Evolutionary conservation across 2,329 filamentous ascomycete species (phyloP), one percentile per base, ranked within the genome.

Genomic region (Coniochaeta sp.): DNA sequence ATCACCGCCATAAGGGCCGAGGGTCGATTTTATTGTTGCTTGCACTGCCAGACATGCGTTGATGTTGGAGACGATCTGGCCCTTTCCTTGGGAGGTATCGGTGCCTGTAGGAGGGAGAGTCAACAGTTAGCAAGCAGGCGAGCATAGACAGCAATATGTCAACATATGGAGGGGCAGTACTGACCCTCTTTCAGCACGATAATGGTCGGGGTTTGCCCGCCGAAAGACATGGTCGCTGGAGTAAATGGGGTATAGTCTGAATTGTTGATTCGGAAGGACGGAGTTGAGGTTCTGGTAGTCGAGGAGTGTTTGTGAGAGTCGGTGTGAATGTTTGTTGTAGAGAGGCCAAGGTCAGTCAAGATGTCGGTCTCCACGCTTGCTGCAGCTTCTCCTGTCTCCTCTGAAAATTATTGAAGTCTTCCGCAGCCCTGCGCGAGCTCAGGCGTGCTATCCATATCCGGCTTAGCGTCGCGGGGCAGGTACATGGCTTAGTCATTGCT

Each of bases 31-130:
- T 75, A 99, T 92, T 54, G 92, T 97, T 49, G 86, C 82, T 75
- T 99, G 94, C 35, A 99, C 91, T 22, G 94, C 92, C 63, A 96
- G 79, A 71, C 94, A 99, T 60, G 94, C 94, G 76, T 96, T 96
- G 76, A 99, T 97, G 73, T 99, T 99, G 63, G 92, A 95, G 64
- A 99, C 75, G 64, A 99, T 87, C 75, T 99, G 94, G 51, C 91
- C 91, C 71, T 95, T 94, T 65, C 94, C 94, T 73, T 99, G 94
- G 51, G 94, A 97, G 63, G 91, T 84, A 71, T 99, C 94, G 75
- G 94, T 99, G 64, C 94, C 94, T 96, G 64, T 57, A 57, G 14
- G 26, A 31, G 13, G 27, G 48, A 18, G 50, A 52, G 56, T 58
- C 53, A 59, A 58, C 48, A 45, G 27, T 27, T 27, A 18, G 26